Evolutionary conservation across 257 asterid genomes (phyloP).

Genomic region (Solanum sejunctum): DNA sequence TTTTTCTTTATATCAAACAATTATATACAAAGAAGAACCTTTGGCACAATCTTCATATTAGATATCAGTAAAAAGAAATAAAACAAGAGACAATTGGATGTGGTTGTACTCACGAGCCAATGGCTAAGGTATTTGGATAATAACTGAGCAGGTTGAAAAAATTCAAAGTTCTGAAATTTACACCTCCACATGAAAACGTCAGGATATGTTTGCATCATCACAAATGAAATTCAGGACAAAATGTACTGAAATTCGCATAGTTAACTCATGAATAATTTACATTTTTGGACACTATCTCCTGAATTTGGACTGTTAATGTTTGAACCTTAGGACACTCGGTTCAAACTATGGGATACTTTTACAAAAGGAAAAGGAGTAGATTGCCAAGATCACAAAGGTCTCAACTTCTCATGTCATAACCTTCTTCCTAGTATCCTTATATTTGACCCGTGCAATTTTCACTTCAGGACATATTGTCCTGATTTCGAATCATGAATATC

Average conservation of each 20-base stretch:
- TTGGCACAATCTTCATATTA: neutral
- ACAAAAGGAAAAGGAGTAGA: neutral
- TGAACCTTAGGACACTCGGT: neutral
- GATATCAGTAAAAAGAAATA: neutral
- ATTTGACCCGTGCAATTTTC: neutral
- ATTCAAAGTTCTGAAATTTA: neutral
- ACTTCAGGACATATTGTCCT: neutral
- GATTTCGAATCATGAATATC: neutral
- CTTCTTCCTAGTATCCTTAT: neutral
- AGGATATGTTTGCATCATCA: neutral
- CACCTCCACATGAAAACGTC: neutral
- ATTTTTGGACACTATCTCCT: neutral
- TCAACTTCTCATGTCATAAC: neutral
- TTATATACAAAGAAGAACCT: neutral
- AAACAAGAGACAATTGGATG: neutral
- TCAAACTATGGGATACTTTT: neutral
- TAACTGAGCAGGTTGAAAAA: neutral
- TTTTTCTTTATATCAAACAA: neutral
- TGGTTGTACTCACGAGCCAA: neutral
- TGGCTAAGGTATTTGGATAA: neutral
- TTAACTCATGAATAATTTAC: neutral
- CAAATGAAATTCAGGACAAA: neutral
- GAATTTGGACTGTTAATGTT: neutral
- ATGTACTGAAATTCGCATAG: neutral
- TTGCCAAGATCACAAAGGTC: neutral